Conservation (phyloP, 2,329 filamentous ascomycete species). For the Aspergillus sojae region DNA sequence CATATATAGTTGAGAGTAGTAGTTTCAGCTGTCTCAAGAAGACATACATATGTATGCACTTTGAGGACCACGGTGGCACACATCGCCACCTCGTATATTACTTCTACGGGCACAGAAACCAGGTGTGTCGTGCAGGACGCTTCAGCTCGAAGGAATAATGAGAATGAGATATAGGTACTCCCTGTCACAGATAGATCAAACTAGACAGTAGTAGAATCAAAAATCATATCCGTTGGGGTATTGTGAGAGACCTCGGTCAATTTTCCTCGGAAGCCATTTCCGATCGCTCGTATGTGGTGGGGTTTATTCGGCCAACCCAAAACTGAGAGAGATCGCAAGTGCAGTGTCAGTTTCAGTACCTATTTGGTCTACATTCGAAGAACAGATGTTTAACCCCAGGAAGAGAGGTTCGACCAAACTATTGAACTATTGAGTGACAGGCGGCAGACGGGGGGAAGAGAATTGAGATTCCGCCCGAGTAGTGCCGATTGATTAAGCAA, state of each 20-base stretch:
- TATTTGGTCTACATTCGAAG: background rate
- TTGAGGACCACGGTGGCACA: background rate
- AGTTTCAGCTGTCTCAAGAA: background rate
- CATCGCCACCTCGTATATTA: background rate
- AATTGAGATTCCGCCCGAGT: conserved; percentile 2
- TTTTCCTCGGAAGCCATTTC: conserved; percentile 7
- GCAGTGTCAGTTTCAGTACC: background rate
- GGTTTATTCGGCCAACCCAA: background rate
- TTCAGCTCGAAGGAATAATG: background rate
- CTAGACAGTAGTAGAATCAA: background rate
- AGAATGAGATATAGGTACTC: background rate
- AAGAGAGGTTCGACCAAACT: background rate
- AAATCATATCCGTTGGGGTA: background rate
- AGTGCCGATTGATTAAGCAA: conserved; percentile 1
- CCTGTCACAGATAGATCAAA: background rate
- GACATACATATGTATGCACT: background rate
- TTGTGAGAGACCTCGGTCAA: background rate
- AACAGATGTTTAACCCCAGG: background rate
- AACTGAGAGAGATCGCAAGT: background rate
- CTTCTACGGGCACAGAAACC: background rate
- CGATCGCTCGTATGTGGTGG: background rate
- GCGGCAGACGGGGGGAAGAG: background rate
- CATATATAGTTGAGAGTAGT: background rate
- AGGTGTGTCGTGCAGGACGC: background rate
- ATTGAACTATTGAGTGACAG: conserved; percentile 1